A percentile compares a stretch with the other conserved stretches of the same genome.
phyloP scores from a whole-genome alignment of 352 stramenopile species.

The Globisporangium yorkense region DNA sequence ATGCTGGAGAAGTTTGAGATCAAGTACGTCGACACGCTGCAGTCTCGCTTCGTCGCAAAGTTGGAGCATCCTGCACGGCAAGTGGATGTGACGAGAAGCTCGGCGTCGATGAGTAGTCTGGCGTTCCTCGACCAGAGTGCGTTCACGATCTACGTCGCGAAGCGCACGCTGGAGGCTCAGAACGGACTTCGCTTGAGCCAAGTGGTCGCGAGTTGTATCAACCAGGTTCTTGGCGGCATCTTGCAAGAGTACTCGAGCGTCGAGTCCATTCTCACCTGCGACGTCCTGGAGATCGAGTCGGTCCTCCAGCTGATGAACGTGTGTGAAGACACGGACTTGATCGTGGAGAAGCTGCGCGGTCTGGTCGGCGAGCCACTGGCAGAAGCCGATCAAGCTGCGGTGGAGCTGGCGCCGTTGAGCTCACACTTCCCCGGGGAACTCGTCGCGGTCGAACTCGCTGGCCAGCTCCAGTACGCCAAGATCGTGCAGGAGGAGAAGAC shows the following conservation, averaged over 20 bases:
- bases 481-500: constrained; percentile 35
- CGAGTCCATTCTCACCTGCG: constrained; percentile 58
- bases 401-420: constrained; percentile 59
- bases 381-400: constrained; percentile 30
- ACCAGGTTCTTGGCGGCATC: constrained; percentile 56
- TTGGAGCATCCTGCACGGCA: constrained; percentile 35
- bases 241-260: constrained; percentile 58
- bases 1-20: constrained; percentile 40
- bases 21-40: constrained; percentile 37
- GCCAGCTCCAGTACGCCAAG: constrained; percentile 54
- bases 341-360: constrained; percentile 64
- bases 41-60: constrained; percentile 61
- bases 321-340: constrained; percentile 53
- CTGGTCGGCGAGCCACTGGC: constrained; percentile 44
- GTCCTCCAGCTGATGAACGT: constrained; percentile 57
- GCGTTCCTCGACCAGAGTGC: constrained; percentile 45
- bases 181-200: constrained; percentile 39
- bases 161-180: constrained; percentile 25
- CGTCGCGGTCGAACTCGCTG: constrained; percentile 47
- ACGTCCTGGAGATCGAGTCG: constrained; percentile 38
- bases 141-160: constrained; percentile 48
- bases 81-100: constrained; percentile 60
- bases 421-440: constrained; percentile 68
- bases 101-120: constrained; percentile 35
- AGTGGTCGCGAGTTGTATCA: constrained; percentile 59